Conservation (phyloP, 495 filamentous ascomycete genomes). For the Usnea hakonensis region DNA sequence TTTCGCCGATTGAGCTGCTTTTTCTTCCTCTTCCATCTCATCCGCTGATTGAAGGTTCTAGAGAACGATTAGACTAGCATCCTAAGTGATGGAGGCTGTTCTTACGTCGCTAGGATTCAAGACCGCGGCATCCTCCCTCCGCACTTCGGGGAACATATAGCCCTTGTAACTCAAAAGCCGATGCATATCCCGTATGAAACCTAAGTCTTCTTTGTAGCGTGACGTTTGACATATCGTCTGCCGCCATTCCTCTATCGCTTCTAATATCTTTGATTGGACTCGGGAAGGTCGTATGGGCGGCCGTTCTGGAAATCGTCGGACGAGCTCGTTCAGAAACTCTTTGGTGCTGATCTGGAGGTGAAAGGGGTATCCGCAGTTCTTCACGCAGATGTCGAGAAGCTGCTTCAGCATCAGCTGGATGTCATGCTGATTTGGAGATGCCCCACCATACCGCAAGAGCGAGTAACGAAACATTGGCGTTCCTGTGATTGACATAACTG, state of each 20-base stretch:
- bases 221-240: slow-evolving; percentile 97
- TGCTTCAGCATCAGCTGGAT: slow-evolving; percentile 31
- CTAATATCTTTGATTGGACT: slow-evolving; percentile 86
- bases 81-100: slow-evolving; percentile 2
- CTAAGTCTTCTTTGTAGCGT: slow-evolving; percentile 91
- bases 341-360: slow-evolving; percentile 98
- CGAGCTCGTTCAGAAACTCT: slow-evolving; percentile 97
- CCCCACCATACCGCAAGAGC: slow-evolving; percentile 56
- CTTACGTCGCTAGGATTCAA: slow-evolving; percentile 95
- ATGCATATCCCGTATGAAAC: slow-evolving; percentile 97
- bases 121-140: slow-evolving; percentile 90
- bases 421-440: not conserved
- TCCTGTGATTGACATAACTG: slow-evolving; percentile 89
- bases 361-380: slow-evolving; percentile 99
- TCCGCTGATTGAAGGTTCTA: slow-evolving; percentile 93
- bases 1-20: slow-evolving; percentile 90
- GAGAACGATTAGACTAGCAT: slow-evolving; percentile 28
- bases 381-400: slow-evolving; percentile 97
- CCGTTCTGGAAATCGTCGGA: slow-evolving; percentile 89
- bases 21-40: slow-evolving; percentile 97
- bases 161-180: slow-evolving; percentile 91
- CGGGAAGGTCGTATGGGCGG: slow-evolving; percentile 77
- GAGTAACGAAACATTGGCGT: slow-evolving; percentile 85
- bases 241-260: slow-evolving; percentile 97
- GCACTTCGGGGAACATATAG: slow-evolving; percentile 86